A percentile compares a stretch with the other conserved stretches of the same genome.
Conservation (phyloP, 192 early-diverging fungal species). For the Umbelopsis sp. region DNA sequence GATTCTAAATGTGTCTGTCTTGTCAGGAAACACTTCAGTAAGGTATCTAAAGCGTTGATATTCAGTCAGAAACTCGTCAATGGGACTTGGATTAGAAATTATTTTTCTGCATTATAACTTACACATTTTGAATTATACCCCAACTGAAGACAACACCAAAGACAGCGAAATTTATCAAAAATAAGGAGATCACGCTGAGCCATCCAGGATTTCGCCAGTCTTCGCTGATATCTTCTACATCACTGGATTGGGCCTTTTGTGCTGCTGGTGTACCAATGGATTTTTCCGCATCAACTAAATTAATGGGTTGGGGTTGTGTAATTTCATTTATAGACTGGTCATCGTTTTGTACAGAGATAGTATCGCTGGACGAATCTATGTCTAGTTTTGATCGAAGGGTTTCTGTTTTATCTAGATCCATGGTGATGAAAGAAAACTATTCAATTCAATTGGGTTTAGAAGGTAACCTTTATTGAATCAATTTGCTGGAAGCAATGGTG, state of each 20-base stretch:
- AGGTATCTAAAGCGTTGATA: constrained; percentile 17
- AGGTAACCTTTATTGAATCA: too few relatives aligned
- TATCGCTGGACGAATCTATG: too few relatives aligned
- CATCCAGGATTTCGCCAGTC: constrained; percentile 24
- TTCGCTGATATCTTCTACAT: not conserved
- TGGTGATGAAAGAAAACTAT: too few relatives aligned
- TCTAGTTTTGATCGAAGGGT: too few relatives aligned
- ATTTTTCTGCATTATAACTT: not conserved
- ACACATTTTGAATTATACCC: constrained; percentile 34
- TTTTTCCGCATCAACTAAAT: too few relatives aligned
- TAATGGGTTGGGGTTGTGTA: too few relatives aligned
- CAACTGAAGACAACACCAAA: constrained; percentile 31
- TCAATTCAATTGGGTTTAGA: too few relatives aligned
- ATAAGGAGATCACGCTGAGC: constrained; percentile 29
- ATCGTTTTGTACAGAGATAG: too few relatives aligned
- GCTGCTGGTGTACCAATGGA: not conserved
- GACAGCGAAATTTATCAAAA: constrained; percentile 34
- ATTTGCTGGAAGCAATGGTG: too few relatives aligned
- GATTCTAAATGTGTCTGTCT: constrained; percentile 23
- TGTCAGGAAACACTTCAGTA: constrained; percentile 23
- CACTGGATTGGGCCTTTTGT: not conserved
- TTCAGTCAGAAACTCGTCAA: too few relatives aligned
- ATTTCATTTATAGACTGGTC: too few relatives aligned
- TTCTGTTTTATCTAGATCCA: too few relatives aligned
- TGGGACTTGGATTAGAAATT: not conserved